Conservation (phyloP, 1,139 yeast genomes). For the Kodamaea plutei region DNA sequence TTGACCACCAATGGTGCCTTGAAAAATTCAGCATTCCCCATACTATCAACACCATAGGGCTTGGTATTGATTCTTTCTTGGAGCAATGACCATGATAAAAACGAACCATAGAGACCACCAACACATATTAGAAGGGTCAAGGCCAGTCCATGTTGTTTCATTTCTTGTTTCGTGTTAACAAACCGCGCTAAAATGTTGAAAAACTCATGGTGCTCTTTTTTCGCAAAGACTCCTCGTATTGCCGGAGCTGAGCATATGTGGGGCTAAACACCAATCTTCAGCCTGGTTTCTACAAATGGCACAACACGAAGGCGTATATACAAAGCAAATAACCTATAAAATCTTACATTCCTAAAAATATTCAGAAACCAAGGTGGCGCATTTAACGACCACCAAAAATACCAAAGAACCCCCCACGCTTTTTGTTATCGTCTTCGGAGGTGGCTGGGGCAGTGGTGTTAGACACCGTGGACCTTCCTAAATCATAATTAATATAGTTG, state of each 20-base stretch:
- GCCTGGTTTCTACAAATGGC: no score
- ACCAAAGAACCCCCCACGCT: slow-evolving; percentile 42
- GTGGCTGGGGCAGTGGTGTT: slow-evolving; percentile 10
- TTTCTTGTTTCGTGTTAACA: no score
- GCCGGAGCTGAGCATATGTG: no score
- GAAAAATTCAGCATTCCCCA: slow-evolving; percentile 49
- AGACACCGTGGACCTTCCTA: slow-evolving; percentile 13
- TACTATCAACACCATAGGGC: slow-evolving; percentile 51
- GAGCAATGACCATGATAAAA: slow-evolving; percentile 84
- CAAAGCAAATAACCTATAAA: no score
- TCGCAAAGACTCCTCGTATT: no score
- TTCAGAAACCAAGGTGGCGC: no score
- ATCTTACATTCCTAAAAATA: no score
- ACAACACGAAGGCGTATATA: no score
- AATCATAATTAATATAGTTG: slow-evolving; percentile 62
- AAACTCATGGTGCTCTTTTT: no score
- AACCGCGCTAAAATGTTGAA: no score
- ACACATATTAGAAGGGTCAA: slow-evolving; percentile 52
- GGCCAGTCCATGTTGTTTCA: slow-evolving; percentile 20
- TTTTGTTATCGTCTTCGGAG: slow-evolving; percentile 22
- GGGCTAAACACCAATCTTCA: no score
- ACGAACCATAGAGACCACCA: slow-evolving; percentile 75
- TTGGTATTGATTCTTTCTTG: slow-evolving; percentile 86
- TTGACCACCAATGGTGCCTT: slow-evolving; percentile 76
- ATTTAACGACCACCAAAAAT: no score